phyloP scores from a whole-genome alignment of 1,284 basidiomycete genomes.

The Testicularia cyperi region DNA sequence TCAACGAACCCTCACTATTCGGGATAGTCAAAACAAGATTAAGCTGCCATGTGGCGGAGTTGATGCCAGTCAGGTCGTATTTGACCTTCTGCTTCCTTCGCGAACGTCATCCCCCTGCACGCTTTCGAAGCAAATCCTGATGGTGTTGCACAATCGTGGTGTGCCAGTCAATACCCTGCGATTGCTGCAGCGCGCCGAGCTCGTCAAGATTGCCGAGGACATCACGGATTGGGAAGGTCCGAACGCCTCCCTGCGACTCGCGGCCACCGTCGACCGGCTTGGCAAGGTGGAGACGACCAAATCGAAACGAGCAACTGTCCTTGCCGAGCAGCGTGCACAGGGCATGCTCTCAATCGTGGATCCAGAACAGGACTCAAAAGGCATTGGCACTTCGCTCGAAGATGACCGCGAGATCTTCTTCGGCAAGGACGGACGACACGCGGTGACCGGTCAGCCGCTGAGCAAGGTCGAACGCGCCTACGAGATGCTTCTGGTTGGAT shows the following conservation, averaged over 20 bases:
- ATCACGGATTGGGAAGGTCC: slow-evolving; percentile 18
- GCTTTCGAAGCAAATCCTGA: slow-evolving; percentile 29
- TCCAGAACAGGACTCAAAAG: background rate
- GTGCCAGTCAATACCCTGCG: slow-evolving; percentile 16
- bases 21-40: slow-evolving; percentile 53
- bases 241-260: slow-evolving; percentile 5
- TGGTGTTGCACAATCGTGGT: slow-evolving; percentile 21
- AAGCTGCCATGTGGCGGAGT: slow-evolving; percentile 4
- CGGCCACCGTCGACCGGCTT: slow-evolving; percentile 10
- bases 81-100: slow-evolving; percentile 21
- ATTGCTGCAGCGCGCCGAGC: slow-evolving; percentile 13
- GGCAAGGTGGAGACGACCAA: slow-evolving; percentile 10
- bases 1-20: slow-evolving; percentile 31
- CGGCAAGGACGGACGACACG: slow-evolving; percentile 24
- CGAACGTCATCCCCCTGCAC: slow-evolving; percentile 30
- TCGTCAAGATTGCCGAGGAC: slow-evolving; percentile 13
- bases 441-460: slow-evolving; percentile 35
- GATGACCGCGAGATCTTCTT: slow-evolving; percentile 21
- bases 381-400: background rate
- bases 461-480: slow-evolving; percentile 41
- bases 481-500: slow-evolving; percentile 50
- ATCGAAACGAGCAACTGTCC: slow-evolving; percentile 19
- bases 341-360: slow-evolving; percentile 6
- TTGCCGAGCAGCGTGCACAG: slow-evolving; percentile 21
- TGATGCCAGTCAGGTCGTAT: slow-evolving; percentile 20